A percentile compares a stretch with the other conserved stretches of the same genome.
These are phyloP conservation scores for Meyerozyma athensensis DNA, from an alignment of 1,139 yeast genomes.

Conservation along the genomic window DNA sequence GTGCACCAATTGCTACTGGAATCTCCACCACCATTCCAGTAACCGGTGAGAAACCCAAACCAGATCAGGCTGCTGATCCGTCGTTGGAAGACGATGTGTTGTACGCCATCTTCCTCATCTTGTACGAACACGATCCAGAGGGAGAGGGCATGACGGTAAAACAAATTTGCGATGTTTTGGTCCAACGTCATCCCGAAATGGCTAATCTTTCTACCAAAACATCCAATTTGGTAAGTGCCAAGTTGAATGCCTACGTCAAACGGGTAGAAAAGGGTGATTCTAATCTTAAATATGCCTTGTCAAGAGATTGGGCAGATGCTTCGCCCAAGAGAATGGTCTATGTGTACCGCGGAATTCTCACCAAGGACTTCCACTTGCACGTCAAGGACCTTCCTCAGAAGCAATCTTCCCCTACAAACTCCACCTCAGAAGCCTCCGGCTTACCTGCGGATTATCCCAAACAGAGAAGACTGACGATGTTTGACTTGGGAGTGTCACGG, in stretches of 20 bases:
- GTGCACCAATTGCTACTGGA: conserved; percentile 59
- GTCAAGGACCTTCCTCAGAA: conserved; percentile 51
- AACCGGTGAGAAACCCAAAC: conserved; percentile 74
- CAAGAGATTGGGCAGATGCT: conserved; percentile 87
- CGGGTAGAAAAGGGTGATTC: conserved; percentile 78
- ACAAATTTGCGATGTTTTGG: conserved; percentile 70
- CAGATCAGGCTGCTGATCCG: conserved; percentile 53
- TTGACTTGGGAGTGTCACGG: conserved; percentile 40
- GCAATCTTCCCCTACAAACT: conserved; percentile 7
- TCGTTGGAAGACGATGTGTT: conserved; percentile 73
- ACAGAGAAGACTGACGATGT: conserved; percentile 47
- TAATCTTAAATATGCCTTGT: conserved; percentile 63
- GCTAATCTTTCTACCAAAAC: conserved; percentile 73
- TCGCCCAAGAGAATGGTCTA: conserved; percentile 86
- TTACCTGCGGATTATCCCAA: conserved; percentile 20
- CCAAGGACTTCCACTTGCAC: conserved; percentile 66
- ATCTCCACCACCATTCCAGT: conserved; percentile 76
- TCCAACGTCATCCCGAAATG: conserved; percentile 76
- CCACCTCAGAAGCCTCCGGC: conserved; percentile 1
- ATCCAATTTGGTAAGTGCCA: conserved; percentile 77
- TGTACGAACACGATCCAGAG: conserved; percentile 61
- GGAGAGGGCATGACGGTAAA: conserved; percentile 82
- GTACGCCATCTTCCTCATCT: conserved; percentile 65
- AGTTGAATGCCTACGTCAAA: conserved; percentile 77
- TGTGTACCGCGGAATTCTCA: conserved; percentile 71